Evolutionary conservation across 2,329 filamentous ascomycete genomes (phyloP), one percentile per base, ranked within the genome.

Genomic region (Neobulgaria alba): DNA sequence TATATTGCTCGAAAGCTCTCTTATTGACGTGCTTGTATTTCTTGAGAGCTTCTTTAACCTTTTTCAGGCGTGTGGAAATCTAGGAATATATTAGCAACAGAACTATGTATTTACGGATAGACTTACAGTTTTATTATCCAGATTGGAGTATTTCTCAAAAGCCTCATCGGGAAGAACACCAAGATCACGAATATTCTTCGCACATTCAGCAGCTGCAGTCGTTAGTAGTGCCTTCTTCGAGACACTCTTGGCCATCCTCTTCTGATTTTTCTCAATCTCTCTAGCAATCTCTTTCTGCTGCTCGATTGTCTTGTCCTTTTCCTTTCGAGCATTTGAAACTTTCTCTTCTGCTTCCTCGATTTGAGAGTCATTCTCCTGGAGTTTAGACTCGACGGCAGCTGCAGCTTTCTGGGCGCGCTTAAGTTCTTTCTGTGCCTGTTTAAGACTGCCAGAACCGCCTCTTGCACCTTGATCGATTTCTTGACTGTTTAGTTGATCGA

Each of bases 1-100:
- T 93, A 68, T 96, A 98, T 62, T 98, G 92, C 64, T 98, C 93
- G 59, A 96, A 95, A 0, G 92, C 92, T 67, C 98, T 96, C 68
- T 96, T 98, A 75, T 98, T 98, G 66, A 98, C 89, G 57, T 95
- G 87, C 41, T 88, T 87, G 67, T 92, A 96, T 61, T 95, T 95
- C 67, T 96, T 96, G 40, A 96, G 71, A 0, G 85, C 80, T 54
- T 95, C 86, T 49, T 94, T 93, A 57, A 90, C 87, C 57, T 89
- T 93, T 65, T 92, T 88, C 17, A 96, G 76, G 42, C 82, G 80
- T 3, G 48, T 49, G 16, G 50, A 46, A 23, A 60, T 53, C 51
- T 57, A 29, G 9, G 26, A 41, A 4, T 2, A 30, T 18, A 17
- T 49, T 36, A 44, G 43, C 37, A 35, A 18, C 17, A 14, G 12